Evolutionary conservation across 1,139 yeast genomes (phyloP).

Genomic region (Pichia kudriavzevii): DNA sequence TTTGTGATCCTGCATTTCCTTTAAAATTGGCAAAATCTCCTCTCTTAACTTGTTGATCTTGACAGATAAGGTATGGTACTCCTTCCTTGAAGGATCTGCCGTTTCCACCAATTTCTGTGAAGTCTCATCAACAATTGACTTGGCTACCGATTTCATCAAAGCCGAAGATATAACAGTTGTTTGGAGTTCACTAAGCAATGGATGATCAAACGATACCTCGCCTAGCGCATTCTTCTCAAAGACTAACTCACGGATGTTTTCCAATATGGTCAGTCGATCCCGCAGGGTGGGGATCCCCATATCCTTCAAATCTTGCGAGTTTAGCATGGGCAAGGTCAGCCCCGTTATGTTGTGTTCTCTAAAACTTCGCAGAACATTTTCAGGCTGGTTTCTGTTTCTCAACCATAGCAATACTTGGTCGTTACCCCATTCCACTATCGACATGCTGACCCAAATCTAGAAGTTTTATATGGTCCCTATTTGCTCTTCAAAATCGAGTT

Average conservation of each 20-base stretch:
- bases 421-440: slow-evolving; percentile 23
- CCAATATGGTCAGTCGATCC: slow-evolving; percentile 42
- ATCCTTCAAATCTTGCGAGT: slow-evolving; percentile 54
- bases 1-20: slow-evolving; percentile 45
- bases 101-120: slow-evolving; percentile 10
- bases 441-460: too few species aligned
- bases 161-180: slow-evolving; percentile 21
- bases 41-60: slow-evolving; percentile 44
- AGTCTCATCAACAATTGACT: slow-evolving; percentile 10
- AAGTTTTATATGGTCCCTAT: too few species aligned
- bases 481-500: too few species aligned
- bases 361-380: slow-evolving; percentile 29
- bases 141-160: slow-evolving; percentile 19
- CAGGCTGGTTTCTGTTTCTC: slow-evolving; percentile 18
- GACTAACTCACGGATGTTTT: slow-evolving; percentile 40
- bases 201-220: slow-evolving; percentile 17
- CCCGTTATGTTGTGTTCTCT: slow-evolving; percentile 57
- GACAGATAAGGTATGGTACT: slow-evolving; percentile 37
- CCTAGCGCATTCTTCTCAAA: slow-evolving; percentile 26
- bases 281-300: slow-evolving; percentile 41
- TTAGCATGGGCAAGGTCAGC: slow-evolving; percentile 48
- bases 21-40: slow-evolving; percentile 46
- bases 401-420: slow-evolving; percentile 27
- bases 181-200: slow-evolving; percentile 21
- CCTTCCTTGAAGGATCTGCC: too few species aligned